Conservation (phyloP, 495 filamentous ascomycete genomes). For the Trichoderma gamsii region DNA sequence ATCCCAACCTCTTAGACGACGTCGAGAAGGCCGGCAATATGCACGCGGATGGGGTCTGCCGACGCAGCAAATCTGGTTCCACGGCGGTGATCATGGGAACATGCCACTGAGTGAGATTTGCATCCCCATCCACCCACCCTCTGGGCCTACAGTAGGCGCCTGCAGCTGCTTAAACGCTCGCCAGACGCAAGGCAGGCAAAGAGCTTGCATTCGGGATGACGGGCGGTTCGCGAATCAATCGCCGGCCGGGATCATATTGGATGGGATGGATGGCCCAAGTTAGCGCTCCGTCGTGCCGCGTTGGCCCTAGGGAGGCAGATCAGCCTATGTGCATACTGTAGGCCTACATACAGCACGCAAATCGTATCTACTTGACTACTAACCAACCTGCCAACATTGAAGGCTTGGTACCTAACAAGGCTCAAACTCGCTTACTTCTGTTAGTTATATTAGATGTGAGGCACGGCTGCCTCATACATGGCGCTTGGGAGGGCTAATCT, state of each 20-base stretch:
- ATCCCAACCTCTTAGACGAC: not conserved
- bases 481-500: not conserved
- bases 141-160: not conserved
- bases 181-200: not conserved
- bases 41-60: not conserved
- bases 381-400: no score
- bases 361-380: no score
- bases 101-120: slow-evolving; percentile 3
- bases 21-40: slow-evolving; percentile 2
- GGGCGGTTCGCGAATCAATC: slow-evolving; percentile 13
- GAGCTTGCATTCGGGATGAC: slow-evolving; percentile 4
- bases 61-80: slow-evolving; percentile 4
- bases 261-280: not conserved
- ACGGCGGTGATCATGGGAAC: slow-evolving; percentile 9
- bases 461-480: not conserved
- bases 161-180: not conserved
- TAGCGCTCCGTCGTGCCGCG: no score
- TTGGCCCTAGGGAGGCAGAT: no score
- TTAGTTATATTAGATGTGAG: no score
- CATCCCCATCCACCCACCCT: not conserved
- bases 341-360: no score
- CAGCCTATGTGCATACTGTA: no score
- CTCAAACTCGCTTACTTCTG: no score
- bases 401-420: no score
- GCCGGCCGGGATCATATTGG: not conserved